Percentiles rank a stretch among this genome's conserved stretches.
These are phyloP conservation scores for Diplogelasinospora grovesii DNA, from an alignment of 495 filamentous ascomycete genomes.

Conservation along the genomic window DNA sequence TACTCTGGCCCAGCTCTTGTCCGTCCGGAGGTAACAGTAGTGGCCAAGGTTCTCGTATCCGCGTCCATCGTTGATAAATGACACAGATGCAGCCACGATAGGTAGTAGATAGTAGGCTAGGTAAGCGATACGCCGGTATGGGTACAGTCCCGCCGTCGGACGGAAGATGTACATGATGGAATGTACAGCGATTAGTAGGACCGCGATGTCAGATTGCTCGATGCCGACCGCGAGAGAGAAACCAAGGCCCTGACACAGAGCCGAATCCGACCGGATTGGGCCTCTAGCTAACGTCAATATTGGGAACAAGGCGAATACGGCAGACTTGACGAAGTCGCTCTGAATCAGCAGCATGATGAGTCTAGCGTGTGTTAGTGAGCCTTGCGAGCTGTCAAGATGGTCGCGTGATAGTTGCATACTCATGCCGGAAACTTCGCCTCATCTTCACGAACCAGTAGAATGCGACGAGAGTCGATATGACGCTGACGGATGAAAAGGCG, in stretches of 20 bases:
- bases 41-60: conserved; percentile 55
- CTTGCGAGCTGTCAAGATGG: background rate
- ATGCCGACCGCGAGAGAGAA: conserved; percentile 58
- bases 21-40: conserved; percentile 60
- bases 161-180: conserved; percentile 61
- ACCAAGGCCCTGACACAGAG: conserved; percentile 61
- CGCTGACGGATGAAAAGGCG: conserved; percentile 41
- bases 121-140: conserved; percentile 53
- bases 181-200: conserved; percentile 65
- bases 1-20: conserved; percentile 57
- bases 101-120: conserved; percentile 50
- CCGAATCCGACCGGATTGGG: conserved; percentile 39
- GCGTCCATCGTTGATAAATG: conserved; percentile 52
- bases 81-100: conserved; percentile 50
- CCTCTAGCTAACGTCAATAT: conserved; percentile 44
- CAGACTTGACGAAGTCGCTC: conserved; percentile 60
- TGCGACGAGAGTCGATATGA: conserved; percentile 42
- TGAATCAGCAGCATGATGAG: conserved; percentile 65
- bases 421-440: conserved; percentile 65
- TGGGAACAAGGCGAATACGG: conserved; percentile 59
- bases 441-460: conserved; percentile 72
- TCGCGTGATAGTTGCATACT: conserved; percentile 40
- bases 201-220: conserved; percentile 62
- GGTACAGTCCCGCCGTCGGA: conserved; percentile 58
- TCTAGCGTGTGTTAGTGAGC: conserved; percentile 28